Evolutionary conservation across 2,329 filamentous ascomycete genomes (phyloP), one percentile per base, ranked within the genome.

Genomic region (Lachnellula occidentalis): DNA sequence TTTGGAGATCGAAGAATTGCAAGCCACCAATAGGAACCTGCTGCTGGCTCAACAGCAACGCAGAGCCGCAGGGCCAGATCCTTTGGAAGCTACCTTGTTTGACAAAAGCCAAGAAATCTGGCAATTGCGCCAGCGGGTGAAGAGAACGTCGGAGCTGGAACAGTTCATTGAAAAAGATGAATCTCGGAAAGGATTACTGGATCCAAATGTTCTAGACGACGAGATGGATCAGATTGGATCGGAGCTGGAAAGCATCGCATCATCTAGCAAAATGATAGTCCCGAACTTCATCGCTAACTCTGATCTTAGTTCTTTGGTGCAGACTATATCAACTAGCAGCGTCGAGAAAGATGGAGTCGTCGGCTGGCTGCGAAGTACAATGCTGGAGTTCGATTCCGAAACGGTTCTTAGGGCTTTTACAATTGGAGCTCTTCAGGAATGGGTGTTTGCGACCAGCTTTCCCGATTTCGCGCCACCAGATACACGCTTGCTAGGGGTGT

Each of bases 371-470:
- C 22, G 22, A 5, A 45, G 12, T 14, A 8, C 5, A 36, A 41
- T 2, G 3, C 19, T 11, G 1, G 55, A 54, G n/a, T 51, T 46
- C 27, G 42, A 36, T 5, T 2, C 48, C 12, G 37, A 46, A 6
- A 15, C 45, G 6, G 34, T 50, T 11, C 11, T 60, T 9, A 54
- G 48, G 47, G 15, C 17, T 15, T 36, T 60, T 17, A 34, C 45
- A 1, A 7, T 56, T 5, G 49, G 50, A 31, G 58, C 56, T 3
- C 8, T 60, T 2, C 31, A 47, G 21, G 48, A 59, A 6, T 61
- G 54, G 59, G 55, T 61, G 7, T 61, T 59, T 17, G 34, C 31
- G 31, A 56, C 57, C 3, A 39, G 12, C 1, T 61, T 59, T 37
- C 59, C 57, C 4, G 45, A 47, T n/a, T 51, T 61, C 9, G 36